Base-by-base conservation (phyloP, 768 basidiomycete genomes). In the Psilocybe cubensis region DNA sequence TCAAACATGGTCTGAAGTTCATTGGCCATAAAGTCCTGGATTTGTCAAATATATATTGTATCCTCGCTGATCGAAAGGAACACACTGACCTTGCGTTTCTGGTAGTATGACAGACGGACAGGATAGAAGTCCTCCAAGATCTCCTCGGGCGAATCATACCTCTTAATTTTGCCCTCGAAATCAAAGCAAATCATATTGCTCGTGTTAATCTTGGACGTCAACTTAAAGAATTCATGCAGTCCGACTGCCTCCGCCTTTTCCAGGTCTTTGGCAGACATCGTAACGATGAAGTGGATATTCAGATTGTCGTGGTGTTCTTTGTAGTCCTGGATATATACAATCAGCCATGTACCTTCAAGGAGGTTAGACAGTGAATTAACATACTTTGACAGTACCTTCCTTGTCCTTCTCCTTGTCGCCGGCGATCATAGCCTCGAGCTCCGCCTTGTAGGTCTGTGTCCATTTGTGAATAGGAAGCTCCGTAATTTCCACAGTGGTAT, bases 121-220 rank as follows among this genome's bases (percentile, higher is more conserved):
- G 92, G 91, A 69, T 92, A 99, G 70, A 97, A 99, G 35, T 97
- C 96, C 61, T 92, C 87, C 43, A 98, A 72, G 52, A 99, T 92
- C 63, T 95, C 90, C 68, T 98, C 97, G 0, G 97, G 86, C 0
- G 87, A 83, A 17, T 83, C 77, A 71, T 98, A 98, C 74, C 88
- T 96, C 76, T 88, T 94, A 76, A 99, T 96, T 78, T 96, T 97
- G 64, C 93, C 89, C 17, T 96, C 91, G 58, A 92, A 84, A 73
- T 99, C 96, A 72, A 99, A 99, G 74, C 94, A 95, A 17, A 98
- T 97, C 97, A 99, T 98, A 76, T 99, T 99, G 70, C 85, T 83
- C 14, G 94, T 97, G 71, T 81, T 90, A 71, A 99, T 75, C 71
- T 95, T 92, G 45, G 82, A 74, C 12, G 86, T 86, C 59, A 98